Base-by-base conservation (phyloP, 768 basidiomycete species). In the Boletus speciosus region DNA sequence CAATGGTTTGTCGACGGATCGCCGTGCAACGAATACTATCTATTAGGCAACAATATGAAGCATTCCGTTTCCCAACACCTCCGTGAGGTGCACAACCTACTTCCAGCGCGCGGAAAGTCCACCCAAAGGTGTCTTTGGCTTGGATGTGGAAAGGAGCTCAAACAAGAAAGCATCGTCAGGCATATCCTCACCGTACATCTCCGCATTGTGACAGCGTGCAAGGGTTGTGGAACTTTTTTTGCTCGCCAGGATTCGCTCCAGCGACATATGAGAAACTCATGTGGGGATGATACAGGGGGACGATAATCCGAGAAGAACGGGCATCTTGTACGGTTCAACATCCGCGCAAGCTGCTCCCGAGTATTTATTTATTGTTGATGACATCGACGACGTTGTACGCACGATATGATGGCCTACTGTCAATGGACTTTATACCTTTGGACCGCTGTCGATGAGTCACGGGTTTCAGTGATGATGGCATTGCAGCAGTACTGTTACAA, bases 161-260 rank as follows among this genome's bases (percentile, higher is more conserved):
- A 69, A 12, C 55, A 43, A 27, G 67, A 68, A 31, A 68, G 68
- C 12, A 51, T 70, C 6, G 52, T 44, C 5, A 44, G 68, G 6
- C 67, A 70, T 14, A 44, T 70, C 3, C 41, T 66, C 0, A 51
- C 59, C 0, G 64, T 70, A 0, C 66, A 68, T 29, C 23, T 70
- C 3, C 62, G 32, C 11, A 21, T 59, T 19, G 54, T 29, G 0
- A 31, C 54, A 19, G 15, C 8, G 1, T 70, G 68, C 39, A 2
- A 32, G 21, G 40, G 3, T 19, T 68, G 68, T 21, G 64, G 66
- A 8, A 53, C 62, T 2, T 41, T 41, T 8, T 68, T 70, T 52
- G 66, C 67, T 21, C 64, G 67, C 23, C 45, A 3, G 11, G 66
- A 68, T 21, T 68, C 66, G 19, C 58, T 70, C 11, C 66, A 55